Evolutionary conservation across 2,329 filamentous ascomycete species (phyloP).

Genomic region (Cladorrhinum sp.): DNA sequence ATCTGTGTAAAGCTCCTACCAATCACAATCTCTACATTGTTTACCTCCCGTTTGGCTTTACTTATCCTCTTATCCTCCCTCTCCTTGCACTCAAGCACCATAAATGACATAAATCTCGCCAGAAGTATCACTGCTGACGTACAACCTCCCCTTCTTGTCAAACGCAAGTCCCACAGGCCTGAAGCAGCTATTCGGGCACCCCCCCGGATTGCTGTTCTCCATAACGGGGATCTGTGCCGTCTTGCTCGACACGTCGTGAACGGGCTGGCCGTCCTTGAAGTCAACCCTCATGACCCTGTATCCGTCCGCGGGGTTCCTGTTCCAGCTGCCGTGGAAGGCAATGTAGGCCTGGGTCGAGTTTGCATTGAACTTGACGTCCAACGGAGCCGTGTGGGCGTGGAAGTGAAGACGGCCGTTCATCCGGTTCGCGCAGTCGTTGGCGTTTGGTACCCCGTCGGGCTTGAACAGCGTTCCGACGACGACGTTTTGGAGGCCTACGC

Average conservation of each 20-base stretch:
- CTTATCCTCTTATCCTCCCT: too few species aligned
- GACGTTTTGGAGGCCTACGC: conserved; percentile 33
- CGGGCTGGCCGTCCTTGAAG: conserved; percentile 35
- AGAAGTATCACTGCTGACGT: conserved; percentile 51
- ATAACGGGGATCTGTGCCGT: conserved; percentile 48
- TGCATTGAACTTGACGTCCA: conserved; percentile 62
- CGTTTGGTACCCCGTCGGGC: conserved; percentile 29
- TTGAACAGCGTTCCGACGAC: conserved; percentile 34
- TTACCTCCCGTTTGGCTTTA: too few species aligned
- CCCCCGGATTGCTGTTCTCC: conserved; percentile 43
- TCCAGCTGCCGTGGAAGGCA: conserved; percentile 60
- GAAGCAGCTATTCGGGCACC: conserved; percentile 48
- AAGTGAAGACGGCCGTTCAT: conserved; percentile 45
- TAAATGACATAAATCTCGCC: conserved; percentile 51
- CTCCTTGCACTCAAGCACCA: conserved; percentile 21
- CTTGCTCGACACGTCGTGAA: conserved; percentile 34
- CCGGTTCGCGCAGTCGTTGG: conserved; percentile 30
- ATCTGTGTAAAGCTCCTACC: too few species aligned
- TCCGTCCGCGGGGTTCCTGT: conserved; percentile 34
- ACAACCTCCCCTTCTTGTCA: conserved; percentile 45
- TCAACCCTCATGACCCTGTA: conserved; percentile 37
- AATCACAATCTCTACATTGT: too few species aligned
- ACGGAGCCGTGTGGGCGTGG: conserved; percentile 59
- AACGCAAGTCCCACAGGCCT: conserved; percentile 48
- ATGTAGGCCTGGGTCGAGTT: conserved; percentile 56